Conservation (phyloP, 1,284 basidiomycete species). For the Pyrrhoderma lamaoense region DNA sequence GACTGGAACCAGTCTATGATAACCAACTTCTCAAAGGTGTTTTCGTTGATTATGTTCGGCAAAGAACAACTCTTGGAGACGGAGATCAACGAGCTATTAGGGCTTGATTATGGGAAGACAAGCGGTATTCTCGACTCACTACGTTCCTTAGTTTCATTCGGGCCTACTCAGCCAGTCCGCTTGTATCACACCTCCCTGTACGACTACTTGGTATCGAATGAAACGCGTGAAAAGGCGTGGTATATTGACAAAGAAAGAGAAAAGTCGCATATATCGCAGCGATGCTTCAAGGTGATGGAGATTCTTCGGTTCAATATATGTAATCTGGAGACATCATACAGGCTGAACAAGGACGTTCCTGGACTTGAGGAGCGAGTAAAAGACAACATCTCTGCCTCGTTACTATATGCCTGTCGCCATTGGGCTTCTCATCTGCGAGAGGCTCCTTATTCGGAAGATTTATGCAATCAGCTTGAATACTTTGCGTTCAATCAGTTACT, state of each 20-base stretch:
- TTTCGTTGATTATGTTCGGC: background rate
- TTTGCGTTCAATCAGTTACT: background rate
- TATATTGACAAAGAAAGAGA: too few species aligned
- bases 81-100: background rate
- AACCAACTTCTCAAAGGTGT: background rate
- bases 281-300: background rate
- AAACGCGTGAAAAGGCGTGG: background rate
- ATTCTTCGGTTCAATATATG: slow-evolving; percentile 46
- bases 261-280: background rate
- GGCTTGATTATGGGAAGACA: too few species aligned
- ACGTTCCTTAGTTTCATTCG: background rate
- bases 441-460: too few species aligned
- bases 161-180: background rate
- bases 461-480: too few species aligned
- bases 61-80: background rate
- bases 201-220: background rate
- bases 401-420: background rate
- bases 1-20: background rate
- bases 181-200: background rate
- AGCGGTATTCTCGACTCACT: background rate
- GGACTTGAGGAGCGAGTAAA: slow-evolving; percentile 2
- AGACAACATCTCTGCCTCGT: background rate
- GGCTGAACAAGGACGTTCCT: background rate
- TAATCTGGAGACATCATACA: slow-evolving; percentile 37
- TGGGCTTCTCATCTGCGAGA: background rate